Conservation (phyloP, 2,329 filamentous ascomycete genomes). For the Orbilia quercus region DNA sequence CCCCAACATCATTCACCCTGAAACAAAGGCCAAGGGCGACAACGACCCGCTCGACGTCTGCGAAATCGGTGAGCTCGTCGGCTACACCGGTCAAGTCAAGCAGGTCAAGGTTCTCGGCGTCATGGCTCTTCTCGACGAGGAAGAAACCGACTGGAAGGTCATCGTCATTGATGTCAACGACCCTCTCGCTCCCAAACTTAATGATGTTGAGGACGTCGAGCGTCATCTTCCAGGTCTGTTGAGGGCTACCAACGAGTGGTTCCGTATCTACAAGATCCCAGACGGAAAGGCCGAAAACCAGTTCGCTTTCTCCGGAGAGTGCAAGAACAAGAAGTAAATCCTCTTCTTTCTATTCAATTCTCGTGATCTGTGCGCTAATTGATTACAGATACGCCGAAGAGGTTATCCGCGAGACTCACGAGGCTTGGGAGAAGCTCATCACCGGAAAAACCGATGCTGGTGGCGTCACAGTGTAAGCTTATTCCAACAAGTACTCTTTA, state of each 20-base stretch:
- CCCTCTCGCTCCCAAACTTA: constrained; percentile 92
- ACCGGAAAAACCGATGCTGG: constrained; percentile 85
- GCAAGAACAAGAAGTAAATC: constrained; percentile 96
- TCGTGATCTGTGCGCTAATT: neutral
- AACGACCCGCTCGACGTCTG: constrained; percentile 99
- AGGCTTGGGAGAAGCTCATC: constrained; percentile 97
- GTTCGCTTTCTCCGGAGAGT: constrained; percentile 99
- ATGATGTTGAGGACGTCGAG: constrained; percentile 98
- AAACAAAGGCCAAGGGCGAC: constrained; percentile 99
- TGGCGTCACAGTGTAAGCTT: constrained; percentile 81
- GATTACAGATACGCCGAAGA: constrained; percentile 83
- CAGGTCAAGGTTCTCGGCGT: constrained; percentile 99
- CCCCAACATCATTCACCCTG: constrained; percentile 92
- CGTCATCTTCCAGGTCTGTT: constrained; percentile 96
- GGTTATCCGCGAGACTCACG: constrained; percentile 92
- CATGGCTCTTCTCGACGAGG: constrained; percentile 99
- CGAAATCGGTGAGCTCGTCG: constrained; percentile 98
- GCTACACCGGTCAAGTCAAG: constrained; percentile 96
- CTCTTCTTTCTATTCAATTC: neutral
- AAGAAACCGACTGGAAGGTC: constrained; percentile 99
- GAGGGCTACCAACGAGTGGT: constrained; percentile 99
- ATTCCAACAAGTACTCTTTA: constrained; percentile 55
- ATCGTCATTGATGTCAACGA: constrained; percentile 99
- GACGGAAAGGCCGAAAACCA: constrained; percentile 99
- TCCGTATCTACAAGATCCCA: constrained; percentile 99